A percentile compares a stretch with the other conserved stretches of the same genome.
These are phyloP conservation scores for Aspergillus cristatus DNA, from an alignment of 495 filamentous ascomycete species.

Conservation along the genomic window DNA sequence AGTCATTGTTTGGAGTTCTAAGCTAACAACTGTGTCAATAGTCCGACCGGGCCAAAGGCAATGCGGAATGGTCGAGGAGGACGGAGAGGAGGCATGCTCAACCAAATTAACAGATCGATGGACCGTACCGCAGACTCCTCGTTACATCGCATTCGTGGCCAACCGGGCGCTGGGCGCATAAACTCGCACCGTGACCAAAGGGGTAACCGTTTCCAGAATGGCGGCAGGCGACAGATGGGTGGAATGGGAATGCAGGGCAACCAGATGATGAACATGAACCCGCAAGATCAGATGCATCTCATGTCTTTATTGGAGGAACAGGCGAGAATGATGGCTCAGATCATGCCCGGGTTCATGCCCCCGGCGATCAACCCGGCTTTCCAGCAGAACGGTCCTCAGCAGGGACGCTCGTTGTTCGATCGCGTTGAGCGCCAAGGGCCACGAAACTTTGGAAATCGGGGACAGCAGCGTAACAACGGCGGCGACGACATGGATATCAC, in stretches of 20 bases:
- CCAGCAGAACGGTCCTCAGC: conserved; percentile 35
- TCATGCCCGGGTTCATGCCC: conserved; percentile 41
- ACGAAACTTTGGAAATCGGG: conserved; percentile 25
- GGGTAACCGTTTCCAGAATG: conserved; percentile 50
- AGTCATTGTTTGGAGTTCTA: conserved; percentile 5
- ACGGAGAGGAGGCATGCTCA: conserved; percentile 66
- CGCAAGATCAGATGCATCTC: conserved; percentile 68
- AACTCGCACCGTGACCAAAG: conserved; percentile 67
- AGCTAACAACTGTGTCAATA: conserved; percentile 26
- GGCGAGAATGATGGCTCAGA: conserved; percentile 70
- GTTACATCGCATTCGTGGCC: conserved; percentile 72
- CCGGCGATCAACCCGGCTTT: conserved; percentile 48
- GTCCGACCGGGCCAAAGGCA: conserved; percentile 88
- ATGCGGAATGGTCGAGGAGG: conserved; percentile 70
- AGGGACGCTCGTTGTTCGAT: conserved; percentile 68
- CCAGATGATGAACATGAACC: conserved; percentile 50
- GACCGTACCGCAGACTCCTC: conserved; percentile 60
- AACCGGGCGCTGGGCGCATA: conserved; percentile 66
- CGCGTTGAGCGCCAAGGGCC: conserved; percentile 50
- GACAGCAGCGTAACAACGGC: conserved; percentile 14
- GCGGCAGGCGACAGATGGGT: conserved; percentile 40
- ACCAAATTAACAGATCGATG: conserved; percentile 81
- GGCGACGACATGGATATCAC: conserved; percentile 37
- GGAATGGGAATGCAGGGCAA: conserved; percentile 39
- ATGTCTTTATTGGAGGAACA: conserved; percentile 85